These are phyloP conservation scores for Fusarium sp. DNA, from an alignment of 2,329 filamentous ascomycete species.

Conservation along the genomic window DNA sequence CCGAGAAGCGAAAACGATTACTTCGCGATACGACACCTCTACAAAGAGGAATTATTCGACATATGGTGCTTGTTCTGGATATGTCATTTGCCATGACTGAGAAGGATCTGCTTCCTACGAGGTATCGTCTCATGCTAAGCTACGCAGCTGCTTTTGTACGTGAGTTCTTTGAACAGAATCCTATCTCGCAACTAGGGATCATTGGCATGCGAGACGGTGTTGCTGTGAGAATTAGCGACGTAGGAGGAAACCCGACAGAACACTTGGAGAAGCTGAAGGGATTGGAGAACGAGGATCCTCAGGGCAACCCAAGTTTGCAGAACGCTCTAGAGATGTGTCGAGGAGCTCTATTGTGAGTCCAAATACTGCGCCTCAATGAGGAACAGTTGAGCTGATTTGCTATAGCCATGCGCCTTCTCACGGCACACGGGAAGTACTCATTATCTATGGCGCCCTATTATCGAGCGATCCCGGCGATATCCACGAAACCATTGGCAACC, in stretches of 20 bases:
- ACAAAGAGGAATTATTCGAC: constrained; percentile 97
- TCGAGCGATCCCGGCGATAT: constrained; percentile 96
- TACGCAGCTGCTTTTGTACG: constrained; percentile 89
- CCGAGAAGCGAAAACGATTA: constrained; percentile 82
- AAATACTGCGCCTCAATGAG: not conserved
- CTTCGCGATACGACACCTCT: constrained; percentile 94
- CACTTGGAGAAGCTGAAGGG: constrained; percentile 82
- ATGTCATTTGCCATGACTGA: constrained; percentile 94
- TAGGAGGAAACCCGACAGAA: constrained; percentile 90
- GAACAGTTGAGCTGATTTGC: not conserved
- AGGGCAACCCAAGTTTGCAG: constrained; percentile 85
- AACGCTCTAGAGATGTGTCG: constrained; percentile 97
- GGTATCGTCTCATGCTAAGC: constrained; percentile 83
- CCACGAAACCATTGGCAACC: constrained; percentile 84
- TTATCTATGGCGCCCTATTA: constrained; percentile 90
- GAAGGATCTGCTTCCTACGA: constrained; percentile 91
- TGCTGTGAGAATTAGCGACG: constrained; percentile 85
- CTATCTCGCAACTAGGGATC: constrained; percentile 94
- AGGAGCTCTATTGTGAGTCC: constrained; percentile 80
- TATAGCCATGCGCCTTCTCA: constrained; percentile 87
- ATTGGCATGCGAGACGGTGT: constrained; percentile 94
- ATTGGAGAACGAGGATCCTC: constrained; percentile 74
- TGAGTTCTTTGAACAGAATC: constrained; percentile 98
- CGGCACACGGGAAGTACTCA: constrained; percentile 90
- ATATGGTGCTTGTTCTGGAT: constrained; percentile 90